phyloP scores from a whole-genome alignment of 2,329 filamentous ascomycete genomes.

The Chaetomium sp. region DNA sequence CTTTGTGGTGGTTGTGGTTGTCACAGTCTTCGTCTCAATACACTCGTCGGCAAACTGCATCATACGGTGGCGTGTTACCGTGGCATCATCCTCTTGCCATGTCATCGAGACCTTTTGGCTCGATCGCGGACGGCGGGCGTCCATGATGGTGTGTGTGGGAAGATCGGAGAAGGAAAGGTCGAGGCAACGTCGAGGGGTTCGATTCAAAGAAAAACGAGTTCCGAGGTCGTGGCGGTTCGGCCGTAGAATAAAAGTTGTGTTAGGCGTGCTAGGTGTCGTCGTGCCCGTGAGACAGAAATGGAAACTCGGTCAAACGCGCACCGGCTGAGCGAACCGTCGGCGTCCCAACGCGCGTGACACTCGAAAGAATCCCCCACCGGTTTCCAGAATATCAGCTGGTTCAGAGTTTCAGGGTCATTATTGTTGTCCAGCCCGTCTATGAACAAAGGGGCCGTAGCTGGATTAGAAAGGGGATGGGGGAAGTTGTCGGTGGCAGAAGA shows the following conservation, averaged over 20 bases:
- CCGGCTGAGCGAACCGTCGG: conserved; percentile 12
- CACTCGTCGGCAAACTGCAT: conserved; percentile 56
- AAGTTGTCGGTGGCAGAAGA: not conserved
- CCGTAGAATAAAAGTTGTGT: not conserved
- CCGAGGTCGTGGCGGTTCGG: not conserved
- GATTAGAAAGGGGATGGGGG: not conserved
- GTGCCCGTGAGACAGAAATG: not conserved
- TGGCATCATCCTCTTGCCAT: conserved; percentile 29
- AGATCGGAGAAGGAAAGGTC: not conserved
- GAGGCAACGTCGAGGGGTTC: not conserved
- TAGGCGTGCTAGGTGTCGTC: not conserved
- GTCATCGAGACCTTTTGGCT: conserved; percentile 31
- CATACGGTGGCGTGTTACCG: conserved; percentile 19
- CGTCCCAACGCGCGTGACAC: conserved; percentile 14
- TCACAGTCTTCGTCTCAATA: conserved; percentile 66
- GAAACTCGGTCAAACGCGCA: conserved; percentile 14
- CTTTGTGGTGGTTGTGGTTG: conserved; percentile 87
- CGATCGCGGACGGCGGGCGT: conserved; percentile 29
- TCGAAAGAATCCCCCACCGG: conserved; percentile 8
- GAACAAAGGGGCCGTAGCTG: not conserved
- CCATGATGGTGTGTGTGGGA: conserved; percentile 22
- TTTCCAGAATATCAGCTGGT: conserved; percentile 5
- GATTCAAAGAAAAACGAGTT: too few species aligned
- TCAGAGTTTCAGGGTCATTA: conserved; percentile 11
- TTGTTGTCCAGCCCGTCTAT: not conserved